Base-by-base conservation (phyloP, 768 basidiomycete species). In the Xerocomellus intermedius region DNA sequence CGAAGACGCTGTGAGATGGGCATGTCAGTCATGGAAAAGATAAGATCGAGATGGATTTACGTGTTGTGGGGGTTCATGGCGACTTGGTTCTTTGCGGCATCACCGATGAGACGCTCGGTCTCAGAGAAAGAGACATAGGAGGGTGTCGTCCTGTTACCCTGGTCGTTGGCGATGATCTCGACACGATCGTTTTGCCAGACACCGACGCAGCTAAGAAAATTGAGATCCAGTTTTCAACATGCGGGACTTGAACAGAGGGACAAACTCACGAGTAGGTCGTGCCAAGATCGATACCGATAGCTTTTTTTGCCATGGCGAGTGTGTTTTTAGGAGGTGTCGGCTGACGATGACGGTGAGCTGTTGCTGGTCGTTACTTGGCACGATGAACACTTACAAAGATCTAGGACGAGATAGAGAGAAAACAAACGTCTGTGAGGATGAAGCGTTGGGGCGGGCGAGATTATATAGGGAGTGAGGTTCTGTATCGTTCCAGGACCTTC, bases 151-250 rank as follows among this genome's bases (percentile, higher is more conserved):
- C 94, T 89, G 79, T 96, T 92, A 72, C 91, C 90, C 79, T 92
- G 91, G 75, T 93, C 90, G 68, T 93, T 93, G 76, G 90, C 90
- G 71, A 98, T 98, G 79, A 97, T 97, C 78, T 97, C 95, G 62
- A 97, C 95, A 72, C 95, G 91, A 80, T 98, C 96, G 69, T 97
- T 94, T 82, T 95, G 92, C 94, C 95, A 98, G 59, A 98, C 95
- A 82, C 91, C 96, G 67, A 98, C 96, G 75, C 95, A 98, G n/a
- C 91, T 94, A 72, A 28, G 56, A 50, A 68, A 43, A 45, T 57
- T 37, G 21, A 58, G 53, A 36, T 53, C 35, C 36, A 42, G 45
- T 42, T 56, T 42, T 52, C 24, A 45, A 13, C 43, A 61, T 28
- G 53, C 44, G 62, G 39, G 5, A 5, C 8, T 13, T 13, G 17